Conservation (phyloP, 2,329 filamentous ascomycete species). For the Stachybotrys chartarum region DNA sequence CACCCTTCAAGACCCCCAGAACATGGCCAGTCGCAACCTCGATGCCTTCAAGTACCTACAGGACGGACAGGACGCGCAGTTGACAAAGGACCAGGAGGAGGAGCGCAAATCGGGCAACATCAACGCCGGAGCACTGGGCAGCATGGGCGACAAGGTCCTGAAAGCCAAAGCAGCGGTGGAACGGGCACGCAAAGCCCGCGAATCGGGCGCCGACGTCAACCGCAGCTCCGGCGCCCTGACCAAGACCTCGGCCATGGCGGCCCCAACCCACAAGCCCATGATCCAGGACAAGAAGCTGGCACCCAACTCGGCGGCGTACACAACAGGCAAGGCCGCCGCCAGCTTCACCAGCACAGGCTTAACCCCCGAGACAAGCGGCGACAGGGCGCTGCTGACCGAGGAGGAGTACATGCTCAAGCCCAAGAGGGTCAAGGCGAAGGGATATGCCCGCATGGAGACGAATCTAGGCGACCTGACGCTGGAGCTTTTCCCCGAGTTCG, state of each 20-base stretch:
- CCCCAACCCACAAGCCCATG: conserved; percentile 20
- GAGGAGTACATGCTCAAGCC: conserved; percentile 97
- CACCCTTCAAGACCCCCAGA: conserved; percentile 92
- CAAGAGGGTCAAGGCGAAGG: conserved; percentile 79
- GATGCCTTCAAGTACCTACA: conserved; percentile 84
- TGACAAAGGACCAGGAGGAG: conserved; percentile 63
- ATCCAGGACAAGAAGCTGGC: conserved; percentile 54
- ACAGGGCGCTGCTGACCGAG: conserved; percentile 78
- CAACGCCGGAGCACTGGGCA: conserved; percentile 74
- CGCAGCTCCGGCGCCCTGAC: conserved; percentile 35
- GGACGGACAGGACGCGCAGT: conserved; percentile 64
- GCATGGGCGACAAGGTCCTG: conserved; percentile 72
- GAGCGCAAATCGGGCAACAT: conserved; percentile 62
- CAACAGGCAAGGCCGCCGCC: conserved; percentile 83
- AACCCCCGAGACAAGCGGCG: conserved; percentile 83
- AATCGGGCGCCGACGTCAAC: conserved; percentile 53
- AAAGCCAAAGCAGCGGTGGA: conserved; percentile 93
- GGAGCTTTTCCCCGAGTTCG: conserved; percentile 84
- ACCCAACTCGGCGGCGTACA: conserved; percentile 84
- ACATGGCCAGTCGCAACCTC: conserved; percentile 73
- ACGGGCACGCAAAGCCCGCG: conserved; percentile 70
- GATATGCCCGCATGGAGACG: conserved; percentile 85
- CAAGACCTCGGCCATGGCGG: conserved; percentile 17
- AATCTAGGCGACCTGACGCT: conserved; percentile 79
- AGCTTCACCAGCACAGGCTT: conserved; percentile 94